Conservation (phyloP, 805 yeast genomes). For the Danielia reshetovae region DNA sequence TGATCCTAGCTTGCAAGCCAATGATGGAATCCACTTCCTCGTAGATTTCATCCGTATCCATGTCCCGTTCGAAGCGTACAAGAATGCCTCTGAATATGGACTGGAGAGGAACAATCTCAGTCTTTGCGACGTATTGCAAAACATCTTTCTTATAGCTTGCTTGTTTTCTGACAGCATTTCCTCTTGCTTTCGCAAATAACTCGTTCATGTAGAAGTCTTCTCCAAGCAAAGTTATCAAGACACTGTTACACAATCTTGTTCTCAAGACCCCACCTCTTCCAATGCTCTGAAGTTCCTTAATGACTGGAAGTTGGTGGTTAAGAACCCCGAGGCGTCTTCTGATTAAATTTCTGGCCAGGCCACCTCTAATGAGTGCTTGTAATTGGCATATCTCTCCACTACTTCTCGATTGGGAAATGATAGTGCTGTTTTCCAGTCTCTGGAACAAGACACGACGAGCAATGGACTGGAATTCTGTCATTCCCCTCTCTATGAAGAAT, state of each 20-base stretch:
- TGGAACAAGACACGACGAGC: constrained; percentile 23
- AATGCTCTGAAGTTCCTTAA: constrained; percentile 37
- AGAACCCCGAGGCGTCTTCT: constrained; percentile 10
- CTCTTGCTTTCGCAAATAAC: constrained; percentile 44
- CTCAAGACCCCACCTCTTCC: constrained; percentile 45
- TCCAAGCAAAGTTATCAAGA: constrained; percentile 37
- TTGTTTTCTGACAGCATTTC: constrained; percentile 32
- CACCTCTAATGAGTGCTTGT: constrained; percentile 39
- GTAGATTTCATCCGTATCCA: constrained; percentile 51
- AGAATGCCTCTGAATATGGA: constrained; percentile 61
- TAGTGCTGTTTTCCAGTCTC: constrained; percentile 12
- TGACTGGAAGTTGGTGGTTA: constrained; percentile 3
- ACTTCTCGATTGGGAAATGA: constrained; percentile 18
- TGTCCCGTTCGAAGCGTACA: constrained; percentile 52
- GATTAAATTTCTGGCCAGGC: constrained; percentile 24
- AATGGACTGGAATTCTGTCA: constrained; percentile 28
- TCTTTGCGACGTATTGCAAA: constrained; percentile 12
- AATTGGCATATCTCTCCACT: constrained; percentile 21
- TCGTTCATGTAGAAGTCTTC: constrained; percentile 35
- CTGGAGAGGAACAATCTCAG: constrained; percentile 45
- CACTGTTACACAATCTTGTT: constrained; percentile 38
- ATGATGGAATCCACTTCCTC: constrained; percentile 36
- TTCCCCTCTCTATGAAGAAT: constrained; percentile 17
- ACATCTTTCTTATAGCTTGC: constrained; percentile 16
- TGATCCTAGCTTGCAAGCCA: constrained; percentile 49